Base-by-base conservation (phyloP, 495 filamentous ascomycete genomes). In the Stereocaulon alpinum region DNA sequence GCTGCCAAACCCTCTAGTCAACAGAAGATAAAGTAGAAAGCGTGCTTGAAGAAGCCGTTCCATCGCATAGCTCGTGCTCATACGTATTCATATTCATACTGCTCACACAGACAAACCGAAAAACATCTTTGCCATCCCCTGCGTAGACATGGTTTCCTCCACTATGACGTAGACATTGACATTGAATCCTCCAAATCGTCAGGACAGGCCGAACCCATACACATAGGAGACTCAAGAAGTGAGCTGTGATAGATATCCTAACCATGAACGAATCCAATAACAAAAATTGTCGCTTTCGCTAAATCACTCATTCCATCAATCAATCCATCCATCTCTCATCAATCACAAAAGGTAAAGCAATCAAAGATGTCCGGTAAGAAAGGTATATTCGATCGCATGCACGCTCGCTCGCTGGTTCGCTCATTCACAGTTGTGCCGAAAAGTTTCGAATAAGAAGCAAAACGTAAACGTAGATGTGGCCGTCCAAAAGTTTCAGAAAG, bases 321-420 rank as follows among this genome's bases (percentile, higher is more conserved):
- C n/a, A n/a, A 34, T 34, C 3, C 32, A 34, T 51, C 24, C 17
- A 29, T 49, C 47, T 37, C 30, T 34, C 42, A n/a, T 32, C 15
- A 24, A 18, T 1, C 40, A 47, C 32, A 58, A 41, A 40, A 42
- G 24, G 3, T 22, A 43, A 44, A 45, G 50, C 37, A 50, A 55
- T 32, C 51, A 55, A 55, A 30, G 32, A 42, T 34, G 20, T 29
- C 29, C 20, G 22, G 43, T 32, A 15, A 55, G 40, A 41, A 60
- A 44, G 18, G 44, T 50, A 52, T 47, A 15, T 17, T 42, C 18
- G 37, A 50, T 24, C 27, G 15, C 24, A 50, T 37, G 50, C 51
- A 56, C 52, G 59, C 59, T 61, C 52, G 59, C 59, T 61, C 41
- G 52, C 41, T 61, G 34, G 14, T 42, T 56, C 51, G 59, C 59